A percentile compares a stretch with the other conserved stretches of the same genome.
phyloP scores from a whole-genome alignment of 306 rosid species.

The Sesbania bispinosa region DNA sequence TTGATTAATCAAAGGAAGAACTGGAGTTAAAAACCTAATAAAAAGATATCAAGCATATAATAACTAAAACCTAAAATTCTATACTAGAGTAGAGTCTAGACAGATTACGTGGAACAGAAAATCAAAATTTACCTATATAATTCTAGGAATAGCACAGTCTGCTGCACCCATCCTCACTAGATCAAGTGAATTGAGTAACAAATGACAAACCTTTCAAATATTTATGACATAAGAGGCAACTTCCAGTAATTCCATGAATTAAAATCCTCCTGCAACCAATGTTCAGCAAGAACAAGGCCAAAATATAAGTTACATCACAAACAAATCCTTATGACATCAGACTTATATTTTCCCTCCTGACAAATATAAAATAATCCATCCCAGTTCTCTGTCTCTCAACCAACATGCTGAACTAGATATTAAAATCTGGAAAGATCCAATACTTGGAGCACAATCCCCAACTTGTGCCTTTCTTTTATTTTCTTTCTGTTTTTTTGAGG shows the following conservation, averaged over 20 bases:
- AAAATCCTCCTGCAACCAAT: constrained; percentile 73
- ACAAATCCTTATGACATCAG: not conserved
- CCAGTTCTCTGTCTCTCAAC: not conserved
- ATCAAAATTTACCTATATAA: constrained; percentile 40
- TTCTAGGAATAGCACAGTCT: constrained; percentile 17
- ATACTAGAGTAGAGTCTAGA: not conserved
- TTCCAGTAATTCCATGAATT: constrained; percentile 97
- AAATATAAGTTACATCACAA: not conserved
- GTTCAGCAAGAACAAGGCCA: constrained; percentile 8
- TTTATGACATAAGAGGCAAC: constrained; percentile 43
- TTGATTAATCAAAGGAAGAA: not conserved
- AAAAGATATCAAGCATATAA: not conserved
- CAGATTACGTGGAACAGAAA: constrained; percentile 1
- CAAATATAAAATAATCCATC: not conserved
- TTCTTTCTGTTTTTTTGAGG: not conserved
- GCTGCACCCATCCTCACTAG: constrained; percentile 15
- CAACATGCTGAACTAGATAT: not conserved
- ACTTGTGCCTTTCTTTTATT: too few relatives aligned
- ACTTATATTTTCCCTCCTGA: not conserved
- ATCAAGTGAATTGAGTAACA: constrained; percentile 13
- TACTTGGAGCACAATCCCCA: too few relatives aligned
- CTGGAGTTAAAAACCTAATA: not conserved
- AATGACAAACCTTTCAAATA: constrained; percentile 26
- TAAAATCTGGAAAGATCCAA: too few relatives aligned
- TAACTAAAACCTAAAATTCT: not conserved